phyloP scores from a whole-genome alignment of 306 rosid genomes.

The Sindora glabra region DNA sequence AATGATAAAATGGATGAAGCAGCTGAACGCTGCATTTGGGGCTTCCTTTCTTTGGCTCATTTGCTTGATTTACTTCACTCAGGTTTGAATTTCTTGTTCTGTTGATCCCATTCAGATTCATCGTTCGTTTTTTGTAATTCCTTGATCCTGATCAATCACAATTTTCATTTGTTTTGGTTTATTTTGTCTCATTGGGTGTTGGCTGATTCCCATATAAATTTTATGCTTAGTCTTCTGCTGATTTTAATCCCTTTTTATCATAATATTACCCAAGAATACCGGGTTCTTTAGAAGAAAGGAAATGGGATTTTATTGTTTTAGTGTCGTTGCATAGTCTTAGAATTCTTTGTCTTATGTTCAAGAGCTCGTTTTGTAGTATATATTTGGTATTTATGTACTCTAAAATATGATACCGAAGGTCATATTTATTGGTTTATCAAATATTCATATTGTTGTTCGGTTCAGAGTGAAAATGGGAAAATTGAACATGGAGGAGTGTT shows the following conservation, averaged over 20 bases:
- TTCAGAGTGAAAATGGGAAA: too few relatives aligned
- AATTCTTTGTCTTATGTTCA: too few relatives aligned
- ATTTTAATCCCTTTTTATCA: too few relatives aligned
- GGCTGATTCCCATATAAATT: neutral
- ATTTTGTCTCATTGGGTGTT: neutral
- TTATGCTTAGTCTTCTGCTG: neutral
- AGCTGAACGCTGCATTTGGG: slow-evolving; percentile 53
- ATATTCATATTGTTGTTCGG: too few relatives aligned
- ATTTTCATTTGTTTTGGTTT: slow-evolving; percentile 6
- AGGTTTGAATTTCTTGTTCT: slow-evolving; percentile 46
- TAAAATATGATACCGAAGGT: too few relatives aligned
- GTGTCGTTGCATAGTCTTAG: slow-evolving; percentile 1
- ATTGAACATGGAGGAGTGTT: too few relatives aligned
- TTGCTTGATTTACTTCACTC: slow-evolving; percentile 87
- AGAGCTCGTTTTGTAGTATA: too few relatives aligned
- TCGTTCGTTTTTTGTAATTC: neutral
- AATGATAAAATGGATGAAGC: slow-evolving; percentile 62
- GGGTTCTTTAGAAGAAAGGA: neutral
- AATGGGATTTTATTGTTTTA: neutral
- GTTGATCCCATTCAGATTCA: neutral
- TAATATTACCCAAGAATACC: neutral
- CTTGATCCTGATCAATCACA: neutral
- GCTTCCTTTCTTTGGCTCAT: slow-evolving; percentile 69
- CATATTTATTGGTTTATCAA: too few relatives aligned
- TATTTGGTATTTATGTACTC: too few relatives aligned